These are phyloP conservation scores for Cokeromyces recurvatus DNA, from an alignment of 371 early-diverging fungal species.

Conservation along the genomic window DNA sequence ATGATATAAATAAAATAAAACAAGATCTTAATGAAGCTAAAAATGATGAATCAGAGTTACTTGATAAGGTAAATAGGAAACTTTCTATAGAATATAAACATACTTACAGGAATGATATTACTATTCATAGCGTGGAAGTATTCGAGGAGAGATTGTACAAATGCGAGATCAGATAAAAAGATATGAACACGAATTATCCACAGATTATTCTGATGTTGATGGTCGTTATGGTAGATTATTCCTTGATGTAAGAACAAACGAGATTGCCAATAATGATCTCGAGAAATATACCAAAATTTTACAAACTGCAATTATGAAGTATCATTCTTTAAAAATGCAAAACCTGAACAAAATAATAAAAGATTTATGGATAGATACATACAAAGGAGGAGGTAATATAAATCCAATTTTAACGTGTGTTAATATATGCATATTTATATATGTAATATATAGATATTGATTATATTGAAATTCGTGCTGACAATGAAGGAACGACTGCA, in stretches of 20 bases:
- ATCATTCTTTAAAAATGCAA: constrained; percentile 95
- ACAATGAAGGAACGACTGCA: constrained; percentile 63
- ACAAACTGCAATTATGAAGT: constrained; percentile 92
- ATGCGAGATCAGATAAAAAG: constrained; percentile 64
- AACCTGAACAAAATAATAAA: constrained; percentile 97
- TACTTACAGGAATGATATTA: not conserved
- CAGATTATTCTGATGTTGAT: constrained; percentile 78
- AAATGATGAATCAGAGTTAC: constrained; percentile 40
- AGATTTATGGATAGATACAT: constrained; percentile 97
- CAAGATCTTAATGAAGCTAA: constrained; percentile 32
- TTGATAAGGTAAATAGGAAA: constrained; percentile 43
- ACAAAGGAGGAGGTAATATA: constrained; percentile 92
- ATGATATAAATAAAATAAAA: constrained; percentile 24
- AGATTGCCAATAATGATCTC: constrained; percentile 77
- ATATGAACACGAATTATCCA: constrained; percentile 59
- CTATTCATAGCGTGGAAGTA: constrained; percentile 51
- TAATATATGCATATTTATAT: no score
- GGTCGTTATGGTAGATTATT: constrained; percentile 59
- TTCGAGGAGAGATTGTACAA: constrained; percentile 86
- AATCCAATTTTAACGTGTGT: no score
- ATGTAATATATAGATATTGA: constrained; percentile 97
- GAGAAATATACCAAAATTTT: constrained; percentile 85
- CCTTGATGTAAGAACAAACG: constrained; percentile 70
- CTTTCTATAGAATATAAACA: not conserved
- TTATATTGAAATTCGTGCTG: constrained; percentile 91